Conservation (phyloP, 1,284 basidiomycete species). For the Cerioporus squamosus region DNA sequence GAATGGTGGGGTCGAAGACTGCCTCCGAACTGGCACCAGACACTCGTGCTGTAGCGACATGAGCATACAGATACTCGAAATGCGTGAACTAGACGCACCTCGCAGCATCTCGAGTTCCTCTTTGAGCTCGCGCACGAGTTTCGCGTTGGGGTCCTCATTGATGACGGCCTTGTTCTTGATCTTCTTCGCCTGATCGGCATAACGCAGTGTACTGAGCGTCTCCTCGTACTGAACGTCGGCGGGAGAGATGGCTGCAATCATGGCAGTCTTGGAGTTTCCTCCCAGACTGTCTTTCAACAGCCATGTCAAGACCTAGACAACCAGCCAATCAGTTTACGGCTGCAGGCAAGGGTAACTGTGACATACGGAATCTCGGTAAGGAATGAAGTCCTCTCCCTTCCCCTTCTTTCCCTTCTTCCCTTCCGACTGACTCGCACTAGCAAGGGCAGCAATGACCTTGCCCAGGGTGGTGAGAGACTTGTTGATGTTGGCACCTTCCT, state of each 20-base stretch:
- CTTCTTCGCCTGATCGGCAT: conserved; percentile 99
- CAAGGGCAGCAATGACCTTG: conserved; percentile 94
- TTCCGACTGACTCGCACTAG: conserved; percentile 71
- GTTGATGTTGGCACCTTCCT: conserved; percentile 98
- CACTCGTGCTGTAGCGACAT: conserved; percentile 62
- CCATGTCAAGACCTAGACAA: conserved; percentile 91
- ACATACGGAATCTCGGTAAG: conserved; percentile 91
- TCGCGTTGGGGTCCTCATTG: conserved; percentile 99
- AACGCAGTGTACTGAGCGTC: conserved; percentile 92
- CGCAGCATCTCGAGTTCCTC: conserved; percentile 93
- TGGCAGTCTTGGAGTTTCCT: conserved; percentile 93
- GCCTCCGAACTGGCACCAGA: conserved; percentile 70
- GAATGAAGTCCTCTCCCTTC: conserved; percentile 88
- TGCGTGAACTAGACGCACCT: conserved; percentile 48
- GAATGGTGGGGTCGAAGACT: conserved; percentile 86
- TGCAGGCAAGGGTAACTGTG: too few relatives aligned
- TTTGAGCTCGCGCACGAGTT: conserved; percentile 96
- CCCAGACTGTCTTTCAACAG: conserved; percentile 96
- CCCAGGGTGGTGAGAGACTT: conserved; percentile 97
- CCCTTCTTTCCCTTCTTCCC: conserved; percentile 83
- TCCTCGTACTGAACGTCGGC: conserved; percentile 93
- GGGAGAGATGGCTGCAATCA: conserved; percentile 98
- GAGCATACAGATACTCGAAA: too few relatives aligned
- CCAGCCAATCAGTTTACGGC: not conserved
- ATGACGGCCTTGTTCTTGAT: conserved; percentile 99